Percentiles rank a stretch among this genome's conserved stretches.
Evolutionary conservation across 352 stramenopile species (phyloP).

Genomic region (Phytophthora tubulina): DNA sequence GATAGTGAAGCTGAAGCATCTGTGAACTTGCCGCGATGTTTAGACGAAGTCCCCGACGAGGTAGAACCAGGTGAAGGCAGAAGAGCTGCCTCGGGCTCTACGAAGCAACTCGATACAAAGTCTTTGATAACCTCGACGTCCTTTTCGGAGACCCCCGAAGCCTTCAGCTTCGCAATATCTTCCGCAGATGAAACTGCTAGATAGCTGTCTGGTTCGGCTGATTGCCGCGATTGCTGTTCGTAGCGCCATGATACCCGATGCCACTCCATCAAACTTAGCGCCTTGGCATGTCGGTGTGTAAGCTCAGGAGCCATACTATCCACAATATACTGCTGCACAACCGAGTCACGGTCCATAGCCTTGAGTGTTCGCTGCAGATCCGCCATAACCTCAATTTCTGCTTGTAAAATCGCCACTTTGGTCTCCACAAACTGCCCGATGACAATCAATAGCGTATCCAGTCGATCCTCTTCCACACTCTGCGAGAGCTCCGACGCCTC

Average conservation of each 20-base stretch:
- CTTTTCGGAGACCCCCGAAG: slow-evolving; percentile 63
- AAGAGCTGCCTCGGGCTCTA: slow-evolving; percentile 66
- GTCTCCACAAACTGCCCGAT: slow-evolving; percentile 89
- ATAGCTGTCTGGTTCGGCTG: slow-evolving; percentile 60
- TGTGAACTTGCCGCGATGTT: slow-evolving; percentile 76
- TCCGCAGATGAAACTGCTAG: slow-evolving; percentile 51
- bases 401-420: slow-evolving; percentile 83
- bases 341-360: slow-evolving; percentile 84
- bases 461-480: slow-evolving; percentile 83
- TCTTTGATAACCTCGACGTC: slow-evolving; percentile 90
- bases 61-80: slow-evolving; percentile 27
- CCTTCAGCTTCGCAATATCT: slow-evolving; percentile 66
- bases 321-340: slow-evolving; percentile 89
- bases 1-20: slow-evolving; percentile 51
- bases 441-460: slow-evolving; percentile 88
- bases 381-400: slow-evolving; percentile 81
- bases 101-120: slow-evolving; percentile 86
- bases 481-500: slow-evolving; percentile 82
- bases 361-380: slow-evolving; percentile 72
- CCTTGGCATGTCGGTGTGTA: slow-evolving; percentile 84
- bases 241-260: slow-evolving; percentile 75
- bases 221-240: slow-evolving; percentile 50
- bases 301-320: slow-evolving; percentile 83
- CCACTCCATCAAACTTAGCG: slow-evolving; percentile 82
- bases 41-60: slow-evolving; percentile 36